Evolutionary conservation across 2,329 filamentous ascomycete species (phyloP).

Genomic region (Bipolaris zeicola): DNA sequence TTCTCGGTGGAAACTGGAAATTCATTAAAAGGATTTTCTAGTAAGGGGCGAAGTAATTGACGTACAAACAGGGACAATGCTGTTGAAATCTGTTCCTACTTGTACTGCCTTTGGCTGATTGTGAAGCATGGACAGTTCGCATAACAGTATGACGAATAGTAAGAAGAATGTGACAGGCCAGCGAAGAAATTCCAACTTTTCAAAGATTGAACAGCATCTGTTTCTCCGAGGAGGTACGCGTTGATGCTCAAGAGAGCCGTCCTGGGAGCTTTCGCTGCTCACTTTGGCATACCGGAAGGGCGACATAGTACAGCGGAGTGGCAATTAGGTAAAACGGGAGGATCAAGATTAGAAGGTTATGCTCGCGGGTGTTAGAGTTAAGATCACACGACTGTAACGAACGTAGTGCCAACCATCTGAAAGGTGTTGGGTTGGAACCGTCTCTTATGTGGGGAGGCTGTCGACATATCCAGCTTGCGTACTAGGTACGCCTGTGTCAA

Average conservation of each 20-base stretch:
- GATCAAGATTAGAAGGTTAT: background rate
- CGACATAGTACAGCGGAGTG: background rate
- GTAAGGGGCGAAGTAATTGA: background rate
- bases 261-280: slow-evolving; percentile 11
- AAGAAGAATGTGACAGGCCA: slow-evolving; percentile 20
- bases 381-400: background rate
- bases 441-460: background rate
- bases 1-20: slow-evolving; percentile 16
- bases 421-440: background rate
- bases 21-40: background rate
- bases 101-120: slow-evolving; percentile 6
- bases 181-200: slow-evolving; percentile 6
- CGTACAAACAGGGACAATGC: slow-evolving; percentile 22
- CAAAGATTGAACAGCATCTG: background rate
- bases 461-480: background rate
- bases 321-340: background rate
- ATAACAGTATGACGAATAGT: slow-evolving; percentile 14
- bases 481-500: background rate
- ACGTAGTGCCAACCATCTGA: background rate
- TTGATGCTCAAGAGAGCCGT: slow-evolving; percentile 3
- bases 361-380: background rate
- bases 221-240: background rate
- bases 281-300: slow-evolving; percentile 20
- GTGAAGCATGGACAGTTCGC: slow-evolving; percentile 22
- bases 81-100: slow-evolving; percentile 21